Evolutionary conservation across 2,329 filamentous ascomycete species (phyloP), one percentile per base, ranked within the genome.

Genomic region (Teratosphaeria zuluensis): DNA sequence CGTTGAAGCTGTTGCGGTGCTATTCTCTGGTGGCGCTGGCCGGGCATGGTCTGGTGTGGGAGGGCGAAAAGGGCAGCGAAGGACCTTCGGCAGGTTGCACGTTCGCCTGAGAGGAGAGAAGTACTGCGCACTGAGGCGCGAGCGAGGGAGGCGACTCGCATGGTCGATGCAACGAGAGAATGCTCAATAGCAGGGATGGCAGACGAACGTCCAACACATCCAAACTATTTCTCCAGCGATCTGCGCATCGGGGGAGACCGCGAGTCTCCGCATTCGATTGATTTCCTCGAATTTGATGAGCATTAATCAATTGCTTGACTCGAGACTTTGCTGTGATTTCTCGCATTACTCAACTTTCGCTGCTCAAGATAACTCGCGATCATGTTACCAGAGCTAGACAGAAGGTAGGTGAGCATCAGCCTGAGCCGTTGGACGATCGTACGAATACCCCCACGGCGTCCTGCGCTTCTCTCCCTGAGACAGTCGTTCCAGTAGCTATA

Each of bases 21-120:
- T 66, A 65, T 66, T 68, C 66, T 65, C 59, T 65, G 63, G 63
- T 67, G 66, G 48, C 65, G 64, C 58, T 69, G 67, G 14, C 59
- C 68, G 54, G 57, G 51, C 24, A 66, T 61, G 19, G 57, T 57
- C 16, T 21, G 53, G 53, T 38, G 53, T 55, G 52, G 55, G 58
- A 57, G 60, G 62, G 64, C 54, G 42, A 60, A 24, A 28, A 61
- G 56, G n/a, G 66, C 62, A 58, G 61, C 61, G 61, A 70, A 67
- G 4, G 57, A 61, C 53, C 68, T 59, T 16, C 61, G 61, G 56
- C 60, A 61, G 53, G 62, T 61, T 11, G 56, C 38, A 11, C 35
- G 58, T 52, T 59, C 64, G 56, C 58, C 57, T 51, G 53, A 59
- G 28, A 64, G 66, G 30, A 67, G 54, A 9, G 63, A 58, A 16